Base-by-base conservation (phyloP, 208 protist species). In the Trypanosoma theileri region DNA sequence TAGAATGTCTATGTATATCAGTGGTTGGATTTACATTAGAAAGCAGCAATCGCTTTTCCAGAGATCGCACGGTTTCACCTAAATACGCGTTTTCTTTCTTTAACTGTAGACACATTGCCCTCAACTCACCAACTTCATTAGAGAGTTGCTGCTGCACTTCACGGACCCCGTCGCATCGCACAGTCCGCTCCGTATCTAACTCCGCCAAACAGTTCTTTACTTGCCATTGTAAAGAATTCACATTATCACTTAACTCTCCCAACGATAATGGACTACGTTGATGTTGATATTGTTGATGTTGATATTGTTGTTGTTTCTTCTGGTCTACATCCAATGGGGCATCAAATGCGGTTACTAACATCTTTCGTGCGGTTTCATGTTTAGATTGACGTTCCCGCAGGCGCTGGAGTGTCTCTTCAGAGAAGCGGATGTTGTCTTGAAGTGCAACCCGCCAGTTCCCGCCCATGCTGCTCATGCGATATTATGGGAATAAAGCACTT, bases 131-230 rank as follows among this genome's bases (percentile, higher is more conserved):
- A 31, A 92, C 42, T 26, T 93, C 73, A 4, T 78, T 70, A 3
- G 67, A 68, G 44, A 77, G 51, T 28, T 77, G 71, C 52, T 68
- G 65, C 16, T 77, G 59, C 57, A 93, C 55, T 31, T 90, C 84
- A 17, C 76, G 82, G 24, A 89, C 71, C 51, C 73, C 75, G 65
- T 88, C 80, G 0, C 67, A 73, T 55, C 86, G 86, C n/a, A 86
- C 79, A 10, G 67, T 69, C 28, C 83, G 82, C 78, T 93, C 89
- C 35, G 91, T 79, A 70, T 91, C 85, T 24, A 95, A 60, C 64
- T 92, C 86, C 28, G 81, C 66, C 28, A 82, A 22, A 19, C 78
- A 77, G 17, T 81, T 87, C 17, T 82, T 75, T 62, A 92, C 52
- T 66, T 88, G 75, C 0, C 79, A 81, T 42, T 85, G 65, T 12